These are phyloP conservation scores for Zangia roseola DNA, from an alignment of 768 basidiomycete genomes.

Conservation along the genomic window DNA sequence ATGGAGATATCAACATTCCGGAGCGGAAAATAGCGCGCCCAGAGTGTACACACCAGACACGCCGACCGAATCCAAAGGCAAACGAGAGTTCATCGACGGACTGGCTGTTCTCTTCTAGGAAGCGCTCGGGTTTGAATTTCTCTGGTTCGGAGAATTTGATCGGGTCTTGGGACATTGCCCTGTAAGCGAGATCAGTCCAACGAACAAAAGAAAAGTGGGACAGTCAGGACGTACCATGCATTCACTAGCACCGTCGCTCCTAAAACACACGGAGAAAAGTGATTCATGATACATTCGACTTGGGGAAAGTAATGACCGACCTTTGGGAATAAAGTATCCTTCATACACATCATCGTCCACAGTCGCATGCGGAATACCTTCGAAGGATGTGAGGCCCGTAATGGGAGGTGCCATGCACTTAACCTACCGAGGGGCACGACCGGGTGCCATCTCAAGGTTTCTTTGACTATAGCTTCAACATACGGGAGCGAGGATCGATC, in stretches of 20 bases:
- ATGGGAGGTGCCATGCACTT: background rate
- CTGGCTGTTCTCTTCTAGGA: slow-evolving; percentile 13
- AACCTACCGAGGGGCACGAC: slow-evolving; percentile 10
- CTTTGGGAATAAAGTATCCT: slow-evolving; percentile 52
- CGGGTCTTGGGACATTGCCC: slow-evolving; percentile 37
- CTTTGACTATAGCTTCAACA: slow-evolving; percentile 21
- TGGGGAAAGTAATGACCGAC: slow-evolving; percentile 24
- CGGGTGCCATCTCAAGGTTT: slow-evolving; percentile 27
- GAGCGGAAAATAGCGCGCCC: background rate
- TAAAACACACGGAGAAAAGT: background rate
- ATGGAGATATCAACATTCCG: background rate
- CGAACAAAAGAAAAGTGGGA: background rate
- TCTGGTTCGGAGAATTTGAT: slow-evolving; percentile 37
- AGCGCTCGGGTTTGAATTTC: slow-evolving; percentile 39
- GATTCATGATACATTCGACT: background rate
- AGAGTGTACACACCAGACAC: slow-evolving; percentile 17
- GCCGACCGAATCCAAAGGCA: slow-evolving; percentile 43
- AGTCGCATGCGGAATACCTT: slow-evolving; percentile 31
- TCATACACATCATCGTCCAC: slow-evolving; percentile 43
- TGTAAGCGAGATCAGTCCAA: slow-evolving; percentile 4
- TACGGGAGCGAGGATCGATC: slow-evolving; percentile 21
- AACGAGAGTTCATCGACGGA: slow-evolving; percentile 19
- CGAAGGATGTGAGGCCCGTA: background rate
- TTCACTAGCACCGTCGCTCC: slow-evolving; percentile 24
- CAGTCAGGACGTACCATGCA: slow-evolving; percentile 12